Evolutionary conservation across 2,329 filamentous ascomycete genomes (phyloP), one percentile per base, ranked within the genome.

Genomic region (Intubia oerlemansii): DNA sequence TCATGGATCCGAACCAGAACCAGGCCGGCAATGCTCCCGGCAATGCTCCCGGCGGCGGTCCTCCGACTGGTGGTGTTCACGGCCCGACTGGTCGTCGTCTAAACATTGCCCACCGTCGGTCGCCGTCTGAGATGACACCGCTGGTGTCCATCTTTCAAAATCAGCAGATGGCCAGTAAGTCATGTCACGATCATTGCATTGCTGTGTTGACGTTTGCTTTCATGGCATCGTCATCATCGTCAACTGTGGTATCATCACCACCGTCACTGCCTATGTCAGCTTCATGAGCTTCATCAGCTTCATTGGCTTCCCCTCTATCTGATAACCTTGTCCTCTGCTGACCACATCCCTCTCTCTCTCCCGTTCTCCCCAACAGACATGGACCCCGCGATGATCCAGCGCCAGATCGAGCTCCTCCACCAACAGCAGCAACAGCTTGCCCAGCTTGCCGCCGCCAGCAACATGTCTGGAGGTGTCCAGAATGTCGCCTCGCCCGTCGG

Each of bases 381-480:
- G 79, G 85, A 93, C 61, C 84, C 93, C 66, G 69, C 92, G 48
- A 81, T 81, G 48, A 84, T 95, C 49, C 84, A 92, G 57, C 85
- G 93, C 59, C 85, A 95, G 56, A 93, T 95, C 47, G 85, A 95
- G 56, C 66, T 90, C 48, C 65, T 95, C 46, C 85, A 95, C 58
- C 82, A 92, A 51, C 88, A 95, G 52, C 88, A 95, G 51, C 84
- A 95, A 53, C 84, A 93, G 50, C 82, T 93, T 47, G 84, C 93
- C 55, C 85, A 95, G 56, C 93, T 92, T 59, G 76, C 92, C 44
- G 19, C 19, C 8, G 8, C 19, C n/a, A n/a, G 19, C 8, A 21
- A 21, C 19, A 21, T 21, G 11, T 10, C 24, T 16, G 10, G 5
- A 17, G 24, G 24, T 8, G 15, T 16, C 74, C 56, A 74, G 73